Evolutionary conservation across 179 eudicot genomes (phyloP).

Genomic region (Heliamphora pulchella): DNA sequence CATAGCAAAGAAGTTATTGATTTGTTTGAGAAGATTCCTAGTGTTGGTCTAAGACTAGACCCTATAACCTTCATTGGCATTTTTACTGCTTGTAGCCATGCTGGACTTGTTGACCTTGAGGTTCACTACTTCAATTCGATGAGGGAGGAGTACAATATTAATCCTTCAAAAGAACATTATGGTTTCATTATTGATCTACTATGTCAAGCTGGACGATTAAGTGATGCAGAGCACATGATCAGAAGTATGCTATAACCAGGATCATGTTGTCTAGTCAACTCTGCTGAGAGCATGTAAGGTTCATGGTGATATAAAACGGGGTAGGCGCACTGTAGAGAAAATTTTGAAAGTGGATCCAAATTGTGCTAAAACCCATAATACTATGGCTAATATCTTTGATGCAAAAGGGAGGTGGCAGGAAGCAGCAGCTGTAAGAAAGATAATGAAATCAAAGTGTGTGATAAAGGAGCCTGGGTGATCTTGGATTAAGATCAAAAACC

Average conservation of each 20-base stretch:
- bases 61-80: slow-evolving; percentile 74
- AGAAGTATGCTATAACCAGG: slow-evolving; percentile 47
- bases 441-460: slow-evolving; percentile 65
- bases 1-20: slow-evolving; percentile 54
- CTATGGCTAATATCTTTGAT: slow-evolving; percentile 64
- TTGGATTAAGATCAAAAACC: slow-evolving; percentile 62
- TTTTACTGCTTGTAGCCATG: slow-evolving; percentile 82
- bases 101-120: slow-evolving; percentile 74
- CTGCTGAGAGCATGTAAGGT: slow-evolving; percentile 63
- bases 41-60: slow-evolving; percentile 60
- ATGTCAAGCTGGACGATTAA: slow-evolving; percentile 65
- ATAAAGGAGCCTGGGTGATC: slow-evolving; percentile 80
- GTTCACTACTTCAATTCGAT: slow-evolving; percentile 50
- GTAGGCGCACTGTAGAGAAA: slow-evolving; percentile 47
- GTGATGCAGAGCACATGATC: slow-evolving; percentile 69
- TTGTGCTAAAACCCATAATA: slow-evolving; percentile 64
- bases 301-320: slow-evolving; percentile 69
- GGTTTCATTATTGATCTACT: slow-evolving; percentile 88
- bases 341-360: slow-evolving; percentile 50
- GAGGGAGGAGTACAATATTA: slow-evolving; percentile 41
- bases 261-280: slow-evolving; percentile 82
- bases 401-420: slow-evolving; percentile 66
- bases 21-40: slow-evolving; percentile 50
- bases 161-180: slow-evolving; percentile 65
- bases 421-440: slow-evolving; percentile 61